Conservation (phyloP, 495 filamentous ascomycete species). For the Amniculicola lignicola region DNA sequence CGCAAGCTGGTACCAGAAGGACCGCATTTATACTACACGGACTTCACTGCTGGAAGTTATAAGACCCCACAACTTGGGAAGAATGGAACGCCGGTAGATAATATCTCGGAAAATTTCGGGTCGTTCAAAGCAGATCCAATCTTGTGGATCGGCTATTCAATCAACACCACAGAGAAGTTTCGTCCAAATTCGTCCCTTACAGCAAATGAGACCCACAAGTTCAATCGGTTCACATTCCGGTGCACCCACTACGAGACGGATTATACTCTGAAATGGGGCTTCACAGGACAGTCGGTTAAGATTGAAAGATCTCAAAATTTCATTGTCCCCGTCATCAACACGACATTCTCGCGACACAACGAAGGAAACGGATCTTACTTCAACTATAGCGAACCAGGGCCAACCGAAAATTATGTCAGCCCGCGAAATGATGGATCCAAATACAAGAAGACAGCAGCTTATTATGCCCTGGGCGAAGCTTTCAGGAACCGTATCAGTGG, state of each 20-base stretch:
- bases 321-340: conserved; percentile 20
- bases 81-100: not conserved
- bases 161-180: conserved; percentile 32
- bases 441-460: conserved; percentile 37
- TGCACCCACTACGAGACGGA: conserved; percentile 38
- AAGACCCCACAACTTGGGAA: conserved; percentile 5
- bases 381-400: conserved; percentile 2
- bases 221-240: conserved; percentile 32
- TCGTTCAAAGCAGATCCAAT: conserved; percentile 38
- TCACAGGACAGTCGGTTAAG: conserved; percentile 9
- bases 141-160: conserved; percentile 39
- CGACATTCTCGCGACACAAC: conserved; percentile 1
- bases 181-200: conserved; percentile 1
- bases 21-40: conserved; percentile 29
- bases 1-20: conserved; percentile 34
- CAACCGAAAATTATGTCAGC: conserved; percentile 1
- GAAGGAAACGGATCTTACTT: conserved; percentile 1
- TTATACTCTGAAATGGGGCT: conserved; percentile 29
- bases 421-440: not conserved
- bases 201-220: conserved; percentile 25
- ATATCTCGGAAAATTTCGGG: conserved; percentile 26
- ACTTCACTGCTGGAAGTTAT: conserved; percentile 32
- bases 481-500: conserved; percentile 34
- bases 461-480: conserved; percentile 35
- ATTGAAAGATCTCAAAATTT: conserved; percentile 2